Conservation (phyloP, 2,329 filamentous ascomycete genomes). For the Clathrospora elynae region DNA sequence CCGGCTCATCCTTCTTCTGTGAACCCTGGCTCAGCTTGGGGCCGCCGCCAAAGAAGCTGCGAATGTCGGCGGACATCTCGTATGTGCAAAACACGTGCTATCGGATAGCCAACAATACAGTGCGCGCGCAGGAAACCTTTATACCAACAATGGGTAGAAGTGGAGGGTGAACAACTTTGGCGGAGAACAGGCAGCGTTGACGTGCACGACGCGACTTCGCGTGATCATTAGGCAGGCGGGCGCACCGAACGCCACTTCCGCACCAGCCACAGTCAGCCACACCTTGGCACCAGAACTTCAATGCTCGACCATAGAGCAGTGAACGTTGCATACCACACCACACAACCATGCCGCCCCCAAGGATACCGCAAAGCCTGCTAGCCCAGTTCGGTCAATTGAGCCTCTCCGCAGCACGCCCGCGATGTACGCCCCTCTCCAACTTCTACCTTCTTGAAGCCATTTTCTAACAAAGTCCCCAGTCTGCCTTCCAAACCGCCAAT, state of each 20-base stretch:
- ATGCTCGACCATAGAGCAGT: conserved; percentile 9
- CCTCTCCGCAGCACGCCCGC: conserved; percentile 30
- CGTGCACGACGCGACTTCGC: conserved; percentile 27
- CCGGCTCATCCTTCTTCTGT: conserved; percentile 41
- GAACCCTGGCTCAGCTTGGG: conserved; percentile 60
- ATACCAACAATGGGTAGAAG: conserved; percentile 4
- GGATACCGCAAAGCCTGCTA: conserved; percentile 43
- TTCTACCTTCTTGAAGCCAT: background rate
- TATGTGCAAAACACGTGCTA: background rate
- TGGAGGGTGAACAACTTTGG: conserved; percentile 6
- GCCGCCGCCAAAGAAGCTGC: conserved; percentile 86
- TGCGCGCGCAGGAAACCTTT: background rate
- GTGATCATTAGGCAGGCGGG: conserved; percentile 20
- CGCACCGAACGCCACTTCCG: conserved; percentile 22
- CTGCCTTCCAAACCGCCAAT: conserved; percentile 39
- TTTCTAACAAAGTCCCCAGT: conserved; percentile 19
- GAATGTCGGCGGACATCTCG: conserved; percentile 82
- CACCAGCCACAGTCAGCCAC: conserved; percentile 14
- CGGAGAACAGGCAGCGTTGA: conserved; percentile 14
- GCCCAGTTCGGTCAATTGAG: conserved; percentile 42
- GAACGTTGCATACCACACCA: conserved; percentile 6
- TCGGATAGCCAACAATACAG: background rate
- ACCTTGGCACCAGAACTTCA: conserved; percentile 37
- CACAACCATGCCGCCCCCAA: conserved; percentile 49
- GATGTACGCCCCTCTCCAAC: conserved; percentile 28